phyloP scores from a whole-genome alignment of 495 filamentous ascomycete species.

The Bathelium albidoporum region DNA sequence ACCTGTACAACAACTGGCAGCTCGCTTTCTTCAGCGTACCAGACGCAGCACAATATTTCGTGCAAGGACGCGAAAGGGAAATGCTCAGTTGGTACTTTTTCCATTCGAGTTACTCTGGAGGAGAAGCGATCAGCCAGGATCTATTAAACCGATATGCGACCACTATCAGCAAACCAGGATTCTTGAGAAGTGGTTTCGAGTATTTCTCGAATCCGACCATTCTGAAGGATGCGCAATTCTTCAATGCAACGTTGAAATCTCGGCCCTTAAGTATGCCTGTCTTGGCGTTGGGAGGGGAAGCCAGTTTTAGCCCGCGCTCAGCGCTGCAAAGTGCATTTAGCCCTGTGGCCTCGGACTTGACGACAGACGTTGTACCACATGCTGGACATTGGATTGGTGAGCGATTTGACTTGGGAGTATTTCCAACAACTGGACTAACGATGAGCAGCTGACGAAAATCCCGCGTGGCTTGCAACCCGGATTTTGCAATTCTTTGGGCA shows the following conservation, averaged over 20 bases:
- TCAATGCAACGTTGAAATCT: slow-evolving; percentile 10
- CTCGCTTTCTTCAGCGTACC: slow-evolving; percentile 36
- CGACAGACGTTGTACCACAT: slow-evolving; percentile 13
- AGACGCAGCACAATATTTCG: slow-evolving; percentile 35
- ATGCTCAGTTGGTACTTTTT: slow-evolving; percentile 39
- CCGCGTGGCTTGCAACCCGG: slow-evolving; percentile 11
- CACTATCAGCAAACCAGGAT: slow-evolving; percentile 19
- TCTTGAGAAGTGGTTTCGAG: slow-evolving; percentile 13
- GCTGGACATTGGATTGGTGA: slow-evolving; percentile 21
- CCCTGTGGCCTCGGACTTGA: slow-evolving; percentile 9
- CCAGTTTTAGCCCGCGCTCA: slow-evolving; percentile 9
- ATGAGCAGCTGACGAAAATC: slow-evolving; percentile 15
- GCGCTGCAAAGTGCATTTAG: slow-evolving; percentile 4
- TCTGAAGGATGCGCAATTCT: slow-evolving; percentile 12
- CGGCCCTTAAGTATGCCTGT: slow-evolving; percentile 14
- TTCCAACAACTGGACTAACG: not conserved
- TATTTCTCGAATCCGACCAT: slow-evolving; percentile 15
- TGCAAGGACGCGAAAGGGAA: slow-evolving; percentile 30
- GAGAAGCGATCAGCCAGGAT: slow-evolving; percentile 10
- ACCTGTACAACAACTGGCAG: slow-evolving; percentile 35
- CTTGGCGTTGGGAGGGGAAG: slow-evolving; percentile 20
- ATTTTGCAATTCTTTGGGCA: slow-evolving; percentile 14
- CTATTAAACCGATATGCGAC: slow-evolving; percentile 14
- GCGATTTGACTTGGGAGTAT: not conserved
- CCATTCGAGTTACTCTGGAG: slow-evolving; percentile 27